These are phyloP conservation scores for Auricularia cornea DNA, from an alignment of 768 basidiomycete species.

Conservation along the genomic window DNA sequence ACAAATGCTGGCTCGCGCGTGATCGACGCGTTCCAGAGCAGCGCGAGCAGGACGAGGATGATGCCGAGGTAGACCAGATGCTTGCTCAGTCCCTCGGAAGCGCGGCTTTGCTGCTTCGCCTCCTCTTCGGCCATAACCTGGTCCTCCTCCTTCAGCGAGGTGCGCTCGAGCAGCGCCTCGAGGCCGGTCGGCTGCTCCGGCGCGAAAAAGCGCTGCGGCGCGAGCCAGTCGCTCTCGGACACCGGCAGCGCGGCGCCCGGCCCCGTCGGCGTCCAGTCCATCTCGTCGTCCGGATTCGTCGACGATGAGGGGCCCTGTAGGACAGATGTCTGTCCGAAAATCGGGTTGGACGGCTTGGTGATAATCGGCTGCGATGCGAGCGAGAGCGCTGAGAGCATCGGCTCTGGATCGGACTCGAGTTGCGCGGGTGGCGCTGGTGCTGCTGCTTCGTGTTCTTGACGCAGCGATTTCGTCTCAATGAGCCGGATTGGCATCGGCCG, in stretches of 20 bases:
- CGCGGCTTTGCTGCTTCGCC: too few species aligned
- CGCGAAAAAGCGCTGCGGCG: conserved; percentile 68
- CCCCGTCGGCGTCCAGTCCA: conserved; percentile 66
- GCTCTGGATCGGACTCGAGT: conserved; percentile 38
- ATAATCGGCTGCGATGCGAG: conserved; percentile 59
- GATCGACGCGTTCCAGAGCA: too few species aligned
- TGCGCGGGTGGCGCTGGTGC: conserved; percentile 10
- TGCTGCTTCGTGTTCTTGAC: conserved; percentile 13
- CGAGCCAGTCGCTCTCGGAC: conserved; percentile 45
- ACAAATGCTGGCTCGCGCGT: neutral
- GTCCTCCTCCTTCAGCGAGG: neutral
- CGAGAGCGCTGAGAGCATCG: conserved; percentile 47
- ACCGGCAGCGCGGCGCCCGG: conserved; percentile 12
- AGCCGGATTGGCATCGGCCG: conserved; percentile 66
- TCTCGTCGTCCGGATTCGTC: conserved; percentile 34
- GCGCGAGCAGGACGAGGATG: neutral
- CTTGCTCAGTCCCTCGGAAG: too few species aligned
- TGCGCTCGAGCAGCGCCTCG: conserved; percentile 48
- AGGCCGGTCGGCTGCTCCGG: conserved; percentile 73
- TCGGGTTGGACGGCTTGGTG: conserved; percentile 32
- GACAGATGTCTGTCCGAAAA: conserved; percentile 68
- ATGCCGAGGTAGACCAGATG: neutral
- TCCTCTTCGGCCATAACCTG: too few species aligned
- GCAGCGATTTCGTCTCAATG: conserved; percentile 46
- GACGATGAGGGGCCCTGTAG: conserved; percentile 20